Evolutionary conservation across 1,139 yeast genomes (phyloP).

Genomic region (Komagataea norvegica): DNA sequence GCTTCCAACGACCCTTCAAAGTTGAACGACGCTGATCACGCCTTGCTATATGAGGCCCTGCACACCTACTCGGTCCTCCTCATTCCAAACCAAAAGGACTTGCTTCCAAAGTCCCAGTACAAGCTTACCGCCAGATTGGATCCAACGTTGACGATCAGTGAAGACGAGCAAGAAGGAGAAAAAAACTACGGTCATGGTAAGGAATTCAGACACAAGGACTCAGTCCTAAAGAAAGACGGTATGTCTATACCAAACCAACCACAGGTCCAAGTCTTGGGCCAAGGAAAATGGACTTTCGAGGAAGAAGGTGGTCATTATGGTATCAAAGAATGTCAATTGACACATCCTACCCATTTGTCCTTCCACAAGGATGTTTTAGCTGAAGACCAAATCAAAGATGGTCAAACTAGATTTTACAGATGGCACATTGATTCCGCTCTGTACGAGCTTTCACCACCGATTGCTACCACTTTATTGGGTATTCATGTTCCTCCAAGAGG

Average conservation of each 20-base stretch:
- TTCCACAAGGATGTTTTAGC: constrained; percentile 68
- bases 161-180: constrained; percentile 45
- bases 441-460: constrained; percentile 79
- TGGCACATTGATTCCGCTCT: constrained; percentile 93
- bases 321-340: constrained; percentile 59
- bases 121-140: constrained; percentile 70
- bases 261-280: constrained; percentile 85
- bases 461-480: constrained; percentile 77
- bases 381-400: constrained; percentile 54
- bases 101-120: constrained; percentile 72
- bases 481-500: constrained; percentile 61
- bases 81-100: constrained; percentile 61
- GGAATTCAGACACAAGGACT: constrained; percentile 72
- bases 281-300: constrained; percentile 48
- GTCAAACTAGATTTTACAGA: constrained; percentile 76
- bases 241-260: constrained; percentile 75
- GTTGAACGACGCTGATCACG: constrained; percentile 61
- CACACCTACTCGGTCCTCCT: constrained; percentile 66
- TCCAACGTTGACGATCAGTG: constrained; percentile 39
- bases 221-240: constrained; percentile 77
- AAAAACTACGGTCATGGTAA: constrained; percentile 76
- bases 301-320: constrained; percentile 60
- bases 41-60: constrained; percentile 56
- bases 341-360: constrained; percentile 78
- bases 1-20: constrained; percentile 68